A percentile compares a stretch with the other conserved stretches of the same genome.
Conservation (phyloP, 2,329 filamentous ascomycete species). For the Talaromyces sp. region DNA sequence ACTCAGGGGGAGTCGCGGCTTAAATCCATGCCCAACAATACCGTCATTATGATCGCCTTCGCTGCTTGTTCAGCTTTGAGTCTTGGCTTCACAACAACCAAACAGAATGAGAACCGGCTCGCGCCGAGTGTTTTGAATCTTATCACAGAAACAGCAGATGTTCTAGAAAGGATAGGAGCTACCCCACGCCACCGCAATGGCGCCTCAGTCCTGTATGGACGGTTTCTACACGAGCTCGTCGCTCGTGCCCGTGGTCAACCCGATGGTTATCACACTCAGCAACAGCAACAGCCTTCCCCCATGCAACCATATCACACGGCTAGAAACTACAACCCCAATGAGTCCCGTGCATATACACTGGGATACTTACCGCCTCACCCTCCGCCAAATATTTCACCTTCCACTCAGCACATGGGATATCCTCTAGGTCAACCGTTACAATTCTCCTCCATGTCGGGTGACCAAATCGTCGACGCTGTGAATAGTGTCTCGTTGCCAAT, state of each 20-base stretch:
- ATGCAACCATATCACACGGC: neutral
- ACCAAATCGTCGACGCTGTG: conserved; percentile 64
- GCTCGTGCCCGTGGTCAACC: conserved; percentile 30
- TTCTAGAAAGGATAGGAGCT: conserved; percentile 66
- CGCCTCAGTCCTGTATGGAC: conserved; percentile 59
- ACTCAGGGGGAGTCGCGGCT: conserved; percentile 68
- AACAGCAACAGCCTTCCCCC: conserved; percentile 9
- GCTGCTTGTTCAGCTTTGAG: conserved; percentile 67
- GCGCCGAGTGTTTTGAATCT: conserved; percentile 62
- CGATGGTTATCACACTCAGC: neutral
- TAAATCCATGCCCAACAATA: conserved; percentile 75
- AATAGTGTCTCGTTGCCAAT: conserved; percentile 62
- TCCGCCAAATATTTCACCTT: conserved; percentile 23
- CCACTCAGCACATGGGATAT: conserved; percentile 31
- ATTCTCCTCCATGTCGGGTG: conserved; percentile 67
- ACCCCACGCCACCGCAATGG: conserved; percentile 65
- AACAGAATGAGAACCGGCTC: conserved; percentile 34
- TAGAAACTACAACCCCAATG: neutral
- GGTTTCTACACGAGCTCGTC: conserved; percentile 52
- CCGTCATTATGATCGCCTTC: conserved; percentile 74
- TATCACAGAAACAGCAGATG: conserved; percentile 65
- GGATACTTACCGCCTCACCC: neutral
- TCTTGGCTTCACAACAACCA: conserved; percentile 57
- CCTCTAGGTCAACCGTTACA: conserved; percentile 53
- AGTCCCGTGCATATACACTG: neutral